Evolutionary conservation across 2,329 filamentous ascomycete species (phyloP), one percentile per base, ranked within the genome.

Genomic region (Botrytis aclada): DNA sequence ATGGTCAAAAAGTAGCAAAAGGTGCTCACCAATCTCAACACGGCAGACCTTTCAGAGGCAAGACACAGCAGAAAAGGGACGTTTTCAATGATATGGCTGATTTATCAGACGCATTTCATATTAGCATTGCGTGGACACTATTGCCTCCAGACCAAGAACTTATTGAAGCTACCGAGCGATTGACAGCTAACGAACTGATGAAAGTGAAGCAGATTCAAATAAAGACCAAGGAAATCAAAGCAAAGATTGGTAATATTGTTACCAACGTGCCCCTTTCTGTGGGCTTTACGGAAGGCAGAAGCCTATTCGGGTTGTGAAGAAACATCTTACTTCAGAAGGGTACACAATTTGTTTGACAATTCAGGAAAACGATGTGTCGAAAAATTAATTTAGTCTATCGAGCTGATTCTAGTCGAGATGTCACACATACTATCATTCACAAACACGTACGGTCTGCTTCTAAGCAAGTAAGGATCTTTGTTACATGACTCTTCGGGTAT

Each of bases 121-220:
- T 98, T 74, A 97, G 94, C 63, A 89, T 99, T 72, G 96, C 92
- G 0, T 98, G 95, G 96, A 92, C 88, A 1, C 85, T 95, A 75
- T 82, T 84, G 16, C 80, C 84, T 60, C 90, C 89, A 0, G 84
- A 81, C 9, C 73, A 83, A 4, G 84, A 86, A 47, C 78, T 87
- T 22, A 78, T 79, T 25, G 75, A 81, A 67, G 78, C 78, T 39
- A 86, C 85, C 0, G 77, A 80, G 4, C 73, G 75, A 5, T 75
- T 73, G 14, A 69, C 64, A 8, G 61, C 41, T 16, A 62, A 75
- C 6, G 32, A 76, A 29, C 22, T 41, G n/a, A 64, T 32, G 16
- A 32, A 43, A 32, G 12, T 56, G 20, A 39, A 63, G 58, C 47
- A 76, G 12, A 85, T 90, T 77, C 78, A 79, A 4, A 83, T 94